Base-by-base conservation (phyloP, 768 basidiomycete species). In the Tulasnella sp. region DNA sequence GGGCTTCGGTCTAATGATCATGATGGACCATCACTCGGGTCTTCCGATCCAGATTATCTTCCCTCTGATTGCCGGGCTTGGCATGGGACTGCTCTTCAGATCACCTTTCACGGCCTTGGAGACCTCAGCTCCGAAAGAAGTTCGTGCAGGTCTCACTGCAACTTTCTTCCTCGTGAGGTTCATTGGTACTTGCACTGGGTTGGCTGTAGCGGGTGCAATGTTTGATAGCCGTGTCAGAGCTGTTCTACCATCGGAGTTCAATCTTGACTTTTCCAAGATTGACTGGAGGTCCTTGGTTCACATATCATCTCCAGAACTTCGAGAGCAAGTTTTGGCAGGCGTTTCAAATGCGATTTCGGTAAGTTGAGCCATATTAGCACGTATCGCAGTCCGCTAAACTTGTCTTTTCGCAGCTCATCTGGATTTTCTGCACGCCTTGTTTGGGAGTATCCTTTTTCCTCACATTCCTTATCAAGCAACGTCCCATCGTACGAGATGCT, bases 91-190 rank as follows among this genome's bases (percentile, higher is more conserved):
- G 76, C 67, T 88, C 24, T 87, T 88, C 65, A 85, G 88, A 60
- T 79, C 85, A 0, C 87, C 87, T 6, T 87, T 85, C 60, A 83
- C 86, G 60, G 74, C 86, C 7, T 83, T 89, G 61, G 76, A 76
- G 43, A 72, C 71, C 53, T 76, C 79, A 10, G 63, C 89, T 31
- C 72, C 75, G 51, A 74, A 77, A 5, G 67, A 72, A 41, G 79
- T 87, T 57, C 63, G 87, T 45, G 85, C 86, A 3, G 73, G 78
- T 19, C 82, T 83, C 27, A 90, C 87, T 8, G 81, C 84, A 60
- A 85, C 84, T 9, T 90, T 89, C 64, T 89, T 90, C 66, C 71
- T 89, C 49, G 83, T 87, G 39, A 74, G 86, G 37, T 89, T 89
- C 66, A 88, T 85, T 32, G 86, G 86, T 7, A 83, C 86, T 28